These are phyloP conservation scores for Asterophora lycoperdoides DNA, from an alignment of 768 basidiomycete species.

Conservation along the genomic window DNA sequence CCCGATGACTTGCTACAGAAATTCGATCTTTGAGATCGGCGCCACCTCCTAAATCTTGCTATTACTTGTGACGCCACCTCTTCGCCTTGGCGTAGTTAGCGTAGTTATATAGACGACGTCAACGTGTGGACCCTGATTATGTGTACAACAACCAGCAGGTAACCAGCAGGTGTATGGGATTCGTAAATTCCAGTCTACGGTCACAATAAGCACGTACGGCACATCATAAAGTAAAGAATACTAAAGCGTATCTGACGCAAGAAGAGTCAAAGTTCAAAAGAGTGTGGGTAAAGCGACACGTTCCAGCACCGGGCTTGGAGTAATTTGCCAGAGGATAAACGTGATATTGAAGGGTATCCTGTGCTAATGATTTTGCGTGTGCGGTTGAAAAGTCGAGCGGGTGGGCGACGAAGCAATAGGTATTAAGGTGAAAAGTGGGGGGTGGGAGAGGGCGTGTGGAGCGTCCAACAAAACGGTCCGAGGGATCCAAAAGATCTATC, in stretches of 20 bases:
- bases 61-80: too few relatives aligned
- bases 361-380: slow-evolving; percentile 15
- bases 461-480: slow-evolving; percentile 12
- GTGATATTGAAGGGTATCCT: slow-evolving; percentile 19
- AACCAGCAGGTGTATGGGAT: neutral
- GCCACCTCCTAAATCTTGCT: too few relatives aligned
- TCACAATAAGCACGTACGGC: slow-evolving; percentile 2
- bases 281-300: slow-evolving; percentile 6
- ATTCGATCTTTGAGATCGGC: slow-evolving; percentile 20
- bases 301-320: neutral
- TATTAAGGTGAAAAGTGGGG: neutral
- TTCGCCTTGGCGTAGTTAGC: too few relatives aligned
- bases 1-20: slow-evolving; percentile 39
- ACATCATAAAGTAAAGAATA: slow-evolving; percentile 5
- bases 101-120: too few relatives aligned
- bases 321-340: slow-evolving; percentile 1
- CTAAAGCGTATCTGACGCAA: neutral
- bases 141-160: too few relatives aligned
- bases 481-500: slow-evolving; percentile 10
- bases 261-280: slow-evolving; percentile 5
- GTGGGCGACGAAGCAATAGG: slow-evolving; percentile 4
- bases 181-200: slow-evolving; percentile 15
- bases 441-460: neutral
- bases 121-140: neutral
- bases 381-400: slow-evolving; percentile 3